Conservation (phyloP, 2,329 filamentous ascomycete species). For the Thermomyces lanuginosus region DNA sequence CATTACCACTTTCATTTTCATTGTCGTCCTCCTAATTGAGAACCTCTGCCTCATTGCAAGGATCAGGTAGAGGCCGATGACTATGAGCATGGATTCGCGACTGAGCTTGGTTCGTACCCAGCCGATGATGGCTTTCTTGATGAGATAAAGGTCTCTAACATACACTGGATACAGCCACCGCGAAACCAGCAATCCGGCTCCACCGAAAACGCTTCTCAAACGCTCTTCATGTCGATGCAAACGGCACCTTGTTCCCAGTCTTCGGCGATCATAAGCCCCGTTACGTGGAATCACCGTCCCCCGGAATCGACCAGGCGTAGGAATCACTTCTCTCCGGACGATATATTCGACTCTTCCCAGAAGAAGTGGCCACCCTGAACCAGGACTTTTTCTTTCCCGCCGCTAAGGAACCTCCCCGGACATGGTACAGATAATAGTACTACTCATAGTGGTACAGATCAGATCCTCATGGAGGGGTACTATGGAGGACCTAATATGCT, state of each 20-base stretch:
- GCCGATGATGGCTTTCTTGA: neutral
- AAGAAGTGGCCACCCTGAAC: constrained; percentile 1
- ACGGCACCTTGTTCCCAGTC: constrained; percentile 5
- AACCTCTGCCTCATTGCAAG: neutral
- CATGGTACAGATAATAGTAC: too few relatives aligned
- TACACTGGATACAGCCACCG: too few relatives aligned
- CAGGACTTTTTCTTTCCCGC: constrained; percentile 1
- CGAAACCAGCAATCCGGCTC: constrained; percentile 4
- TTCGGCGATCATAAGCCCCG: constrained; percentile 4
- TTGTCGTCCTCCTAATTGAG: neutral
- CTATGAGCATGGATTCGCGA: constrained; percentile 2
- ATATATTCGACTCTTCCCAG: constrained; percentile 5
- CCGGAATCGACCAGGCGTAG: constrained; percentile 5
- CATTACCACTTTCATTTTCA: neutral
- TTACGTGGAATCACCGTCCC: constrained; percentile 2
- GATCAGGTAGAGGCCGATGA: neutral
- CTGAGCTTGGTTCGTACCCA: constrained; percentile 2
- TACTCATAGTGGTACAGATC: constrained; percentile 1
- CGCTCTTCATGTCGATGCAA: constrained; percentile 3
- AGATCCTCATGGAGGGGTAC: constrained; percentile 5
- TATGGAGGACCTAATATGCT: constrained; percentile 8
- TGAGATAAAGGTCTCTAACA: neutral
- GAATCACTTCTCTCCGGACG: constrained; percentile 1
- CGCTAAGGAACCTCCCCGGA: constrained; percentile 2
- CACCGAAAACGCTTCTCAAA: constrained; percentile 4